These are phyloP conservation scores for Pyrenopolyporus hunteri DNA, from an alignment of 495 filamentous ascomycete species.

Conservation along the genomic window DNA sequence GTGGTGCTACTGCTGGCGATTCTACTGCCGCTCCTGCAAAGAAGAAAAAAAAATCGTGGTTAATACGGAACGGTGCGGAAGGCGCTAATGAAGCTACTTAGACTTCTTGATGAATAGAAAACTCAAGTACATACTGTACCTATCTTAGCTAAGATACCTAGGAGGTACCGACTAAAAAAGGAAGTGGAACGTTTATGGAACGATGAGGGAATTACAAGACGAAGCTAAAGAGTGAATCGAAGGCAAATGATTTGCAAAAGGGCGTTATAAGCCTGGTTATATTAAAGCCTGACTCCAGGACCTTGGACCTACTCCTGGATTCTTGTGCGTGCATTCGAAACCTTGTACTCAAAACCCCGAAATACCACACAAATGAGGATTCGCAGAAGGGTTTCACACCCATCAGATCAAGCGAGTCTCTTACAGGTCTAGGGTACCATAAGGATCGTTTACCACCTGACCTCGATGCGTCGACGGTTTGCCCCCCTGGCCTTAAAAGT, in stretches of 20 bases:
- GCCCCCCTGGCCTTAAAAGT: slow-evolving; percentile 24
- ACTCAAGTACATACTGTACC: too few relatives aligned
- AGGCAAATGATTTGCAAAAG: too few relatives aligned
- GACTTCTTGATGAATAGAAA: too few relatives aligned
- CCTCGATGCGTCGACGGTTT: slow-evolving; percentile 4
- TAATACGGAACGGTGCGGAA: too few relatives aligned
- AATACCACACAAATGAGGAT: too few relatives aligned
- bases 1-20: background rate
- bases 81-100: too few relatives aligned
- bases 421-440: too few relatives aligned
- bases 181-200: slow-evolving; percentile 14
- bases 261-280: too few relatives aligned
- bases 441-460: slow-evolving; percentile 21
- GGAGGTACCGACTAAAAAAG: background rate
- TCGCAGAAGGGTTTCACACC: too few relatives aligned
- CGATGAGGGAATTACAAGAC: slow-evolving; percentile 23
- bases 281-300: too few relatives aligned
- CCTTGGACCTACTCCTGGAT: background rate
- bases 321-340: background rate
- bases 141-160: too few relatives aligned
- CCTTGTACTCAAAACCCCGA: slow-evolving; percentile 11
- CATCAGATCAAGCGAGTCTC: too few relatives aligned
- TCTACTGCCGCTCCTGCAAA: slow-evolving; percentile 24
- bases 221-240: background rate
- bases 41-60: slow-evolving; percentile 2